These are phyloP conservation scores for Coffea eugenioides DNA, from an alignment of 257 asterid genomes.

Conservation along the genomic window DNA sequence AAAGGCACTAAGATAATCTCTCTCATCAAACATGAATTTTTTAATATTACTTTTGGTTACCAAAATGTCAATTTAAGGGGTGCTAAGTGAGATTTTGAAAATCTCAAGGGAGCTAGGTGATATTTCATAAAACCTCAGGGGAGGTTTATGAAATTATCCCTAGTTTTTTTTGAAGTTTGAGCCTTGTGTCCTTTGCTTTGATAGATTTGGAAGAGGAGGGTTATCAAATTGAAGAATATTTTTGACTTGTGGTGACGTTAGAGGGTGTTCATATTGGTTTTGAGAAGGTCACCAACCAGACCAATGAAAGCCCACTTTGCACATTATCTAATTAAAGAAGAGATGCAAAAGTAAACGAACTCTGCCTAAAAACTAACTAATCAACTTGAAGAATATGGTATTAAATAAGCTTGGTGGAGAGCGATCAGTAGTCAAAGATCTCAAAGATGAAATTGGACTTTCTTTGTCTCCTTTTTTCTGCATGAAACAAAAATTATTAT, in stretches of 20 bases:
- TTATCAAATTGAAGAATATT: background rate
- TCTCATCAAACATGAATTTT: no score
- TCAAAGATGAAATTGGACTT: background rate
- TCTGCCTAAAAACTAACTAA: constrained; percentile 11
- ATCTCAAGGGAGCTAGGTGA: no score
- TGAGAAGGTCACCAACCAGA: constrained; percentile 33
- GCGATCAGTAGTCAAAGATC: constrained; percentile 13
- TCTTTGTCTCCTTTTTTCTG: background rate
- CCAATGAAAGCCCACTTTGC: constrained; percentile 12
- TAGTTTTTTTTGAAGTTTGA: background rate
- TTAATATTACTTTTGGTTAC: no score
- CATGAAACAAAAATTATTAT: background rate
- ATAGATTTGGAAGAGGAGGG: background rate
- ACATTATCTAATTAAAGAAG: background rate
- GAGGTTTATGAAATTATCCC: background rate
- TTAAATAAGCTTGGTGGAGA: background rate
- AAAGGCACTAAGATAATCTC: no score
- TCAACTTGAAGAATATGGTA: constrained; percentile 4
- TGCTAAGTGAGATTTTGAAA: no score
- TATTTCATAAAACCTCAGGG: no score
- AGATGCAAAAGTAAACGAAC: constrained; percentile 9
- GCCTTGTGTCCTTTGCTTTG: no score
- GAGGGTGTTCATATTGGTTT: constrained; percentile 10
- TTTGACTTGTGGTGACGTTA: background rate
- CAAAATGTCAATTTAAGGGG: no score